Conservation (phyloP, 805 yeast species). For the Pichia pseudocactophila region DNA sequence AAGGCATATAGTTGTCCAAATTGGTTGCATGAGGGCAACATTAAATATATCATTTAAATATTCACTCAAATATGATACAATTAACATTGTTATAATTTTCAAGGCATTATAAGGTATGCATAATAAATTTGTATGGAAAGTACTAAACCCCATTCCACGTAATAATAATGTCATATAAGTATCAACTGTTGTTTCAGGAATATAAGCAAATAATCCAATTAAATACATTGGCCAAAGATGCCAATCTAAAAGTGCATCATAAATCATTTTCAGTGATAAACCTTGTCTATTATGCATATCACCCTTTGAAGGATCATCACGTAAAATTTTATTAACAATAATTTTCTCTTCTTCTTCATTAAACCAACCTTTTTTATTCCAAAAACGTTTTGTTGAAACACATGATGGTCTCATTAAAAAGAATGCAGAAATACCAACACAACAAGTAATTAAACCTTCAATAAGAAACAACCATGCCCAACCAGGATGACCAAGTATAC, state of each 20-base stretch:
- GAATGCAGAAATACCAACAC: slow-evolving; percentile 36
- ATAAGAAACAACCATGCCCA: slow-evolving; percentile 64
- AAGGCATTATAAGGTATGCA: slow-evolving; percentile 41
- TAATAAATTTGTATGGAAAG: slow-evolving; percentile 43
- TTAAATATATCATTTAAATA: slow-evolving; percentile 22
- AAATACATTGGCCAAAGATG: slow-evolving; percentile 49
- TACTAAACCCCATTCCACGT: slow-evolving; percentile 41
- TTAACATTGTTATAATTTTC: slow-evolving; percentile 30
- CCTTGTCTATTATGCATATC: slow-evolving; percentile 58
- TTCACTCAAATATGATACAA: slow-evolving; percentile 32
- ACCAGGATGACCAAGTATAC: slow-evolving; percentile 36
- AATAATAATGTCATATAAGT: slow-evolving; percentile 42
- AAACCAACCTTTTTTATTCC: slow-evolving; percentile 31
- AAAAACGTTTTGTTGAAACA: slow-evolving; percentile 23
- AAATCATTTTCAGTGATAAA: slow-evolving; percentile 32
- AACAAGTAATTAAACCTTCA: slow-evolving; percentile 50
- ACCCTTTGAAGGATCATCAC: slow-evolving; percentile 59
- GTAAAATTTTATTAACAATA: slow-evolving; percentile 45
- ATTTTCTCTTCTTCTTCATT: slow-evolving; percentile 50
- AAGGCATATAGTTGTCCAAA: slow-evolving; percentile 21
- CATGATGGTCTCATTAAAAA: slow-evolving; percentile 29
- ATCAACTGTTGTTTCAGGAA: slow-evolving; percentile 29
- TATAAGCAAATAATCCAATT: slow-evolving; percentile 35
- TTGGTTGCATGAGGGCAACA: slow-evolving; percentile 18
- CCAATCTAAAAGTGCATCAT: slow-evolving; percentile 36